phyloP scores from a whole-genome alignment of 2,329 filamentous ascomycete genomes.

The Fonsecaea pugnacius region DNA sequence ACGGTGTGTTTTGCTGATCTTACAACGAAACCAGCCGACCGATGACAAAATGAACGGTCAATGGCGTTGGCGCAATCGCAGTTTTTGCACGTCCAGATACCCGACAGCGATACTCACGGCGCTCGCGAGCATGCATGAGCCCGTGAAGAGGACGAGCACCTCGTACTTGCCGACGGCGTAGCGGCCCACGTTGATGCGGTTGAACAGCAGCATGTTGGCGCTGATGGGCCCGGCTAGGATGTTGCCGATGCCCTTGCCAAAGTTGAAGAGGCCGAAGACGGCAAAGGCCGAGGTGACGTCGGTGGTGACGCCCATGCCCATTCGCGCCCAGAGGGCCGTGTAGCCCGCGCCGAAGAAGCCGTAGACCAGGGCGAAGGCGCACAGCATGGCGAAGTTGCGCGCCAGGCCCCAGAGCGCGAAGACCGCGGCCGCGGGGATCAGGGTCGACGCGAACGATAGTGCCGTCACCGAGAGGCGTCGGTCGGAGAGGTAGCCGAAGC shows the following conservation, averaged over 20 bases:
- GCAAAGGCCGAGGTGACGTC: constrained; percentile 30
- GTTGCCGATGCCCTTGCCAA: constrained; percentile 38
- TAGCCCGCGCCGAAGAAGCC: constrained; percentile 53
- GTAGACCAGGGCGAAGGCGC: constrained; percentile 50
- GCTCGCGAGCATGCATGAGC: constrained; percentile 34
- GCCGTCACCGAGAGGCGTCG: constrained; percentile 46
- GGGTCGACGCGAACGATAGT: constrained; percentile 48
- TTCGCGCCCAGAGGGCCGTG: constrained; percentile 51
- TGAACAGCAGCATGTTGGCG: constrained; percentile 30
- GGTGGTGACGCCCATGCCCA: constrained; percentile 35
- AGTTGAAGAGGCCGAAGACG: constrained; percentile 33
- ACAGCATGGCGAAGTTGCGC: constrained; percentile 47
- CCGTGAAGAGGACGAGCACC: constrained; percentile 34
- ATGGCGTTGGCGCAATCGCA: neutral
- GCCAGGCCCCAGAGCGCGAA: constrained; percentile 56
- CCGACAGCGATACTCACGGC: constrained; percentile 18
- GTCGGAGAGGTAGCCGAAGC: constrained; percentile 47
- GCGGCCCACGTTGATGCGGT: neutral
- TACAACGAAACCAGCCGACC: too few species aligned
- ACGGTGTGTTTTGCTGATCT: too few species aligned
- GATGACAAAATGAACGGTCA: too few species aligned
- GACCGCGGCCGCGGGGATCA: constrained; percentile 47
- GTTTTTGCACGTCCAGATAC: neutral
- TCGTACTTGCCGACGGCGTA: constrained; percentile 32
- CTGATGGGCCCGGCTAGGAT: constrained; percentile 38